Evolutionary conservation across 2,329 filamentous ascomycete genomes (phyloP), one percentile per base, ranked within the genome.

Genomic region (Botrytis pseudocinerea): DNA sequence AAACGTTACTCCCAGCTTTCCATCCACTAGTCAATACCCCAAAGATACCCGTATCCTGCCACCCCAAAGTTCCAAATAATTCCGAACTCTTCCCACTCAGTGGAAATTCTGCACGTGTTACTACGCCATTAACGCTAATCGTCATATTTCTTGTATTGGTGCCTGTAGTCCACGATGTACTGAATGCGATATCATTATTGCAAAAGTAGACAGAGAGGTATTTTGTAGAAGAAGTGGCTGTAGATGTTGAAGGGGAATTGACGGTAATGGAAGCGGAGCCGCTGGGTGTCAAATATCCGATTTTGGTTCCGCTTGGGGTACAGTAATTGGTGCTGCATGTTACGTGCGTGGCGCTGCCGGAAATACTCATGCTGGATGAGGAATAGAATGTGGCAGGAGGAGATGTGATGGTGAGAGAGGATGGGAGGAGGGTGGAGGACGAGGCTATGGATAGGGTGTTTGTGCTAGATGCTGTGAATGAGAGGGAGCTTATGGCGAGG

Each of bases 361-460:
- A 83, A 1, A 87, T 87, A 1, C 87, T 88, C 80, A 88, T 89
- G 61, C 86, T 88, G 7, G 84, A 84, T 14, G 84, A 83, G 12
- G 86, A 86, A 68, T 78, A 77, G 42, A 87, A 87, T 0, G 85
- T 73, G 63, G 70, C 46, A 1, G 66, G 25, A 42, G 76, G 77
- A 2, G 48, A 7, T 18, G 74, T 71, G 22, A 78, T 73, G 5
- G 70, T 46, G 35, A 79, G 46, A 20, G 60, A 65, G 25, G 51
- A 42, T 10, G 73, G 73, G 3, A 72, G 6, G 2, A 70, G 44
- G 4, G 75, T 25, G 4, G 77, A 76, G 28, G 57, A 64, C 14
- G 78, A 71, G 18, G 60, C 61, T 20, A 79, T 2, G 20, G 68
- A 32, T 32, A 70, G 68, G 5, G 73, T 77, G 48, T 78, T 79